Evolutionary conservation across 208 protist genomes (phyloP).

Genomic region (Leishmania guyanensis): DNA sequence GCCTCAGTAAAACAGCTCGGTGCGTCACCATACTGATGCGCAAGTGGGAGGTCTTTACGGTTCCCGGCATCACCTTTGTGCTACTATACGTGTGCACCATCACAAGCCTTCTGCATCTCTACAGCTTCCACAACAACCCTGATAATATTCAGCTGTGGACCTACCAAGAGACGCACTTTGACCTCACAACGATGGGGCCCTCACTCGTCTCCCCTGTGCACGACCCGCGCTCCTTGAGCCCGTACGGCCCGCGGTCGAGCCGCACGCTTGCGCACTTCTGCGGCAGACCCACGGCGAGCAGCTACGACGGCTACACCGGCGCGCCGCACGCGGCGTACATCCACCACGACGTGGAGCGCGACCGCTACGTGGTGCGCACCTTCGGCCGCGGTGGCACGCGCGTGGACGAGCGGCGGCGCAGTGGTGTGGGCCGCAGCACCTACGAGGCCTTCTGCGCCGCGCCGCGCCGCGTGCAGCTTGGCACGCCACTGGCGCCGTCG

Average conservation of each 20-base stretch:
- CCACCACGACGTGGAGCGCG: conserved; percentile 26
- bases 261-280: conserved; percentile 10
- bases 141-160: conserved; percentile 17
- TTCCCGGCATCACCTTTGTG: conserved; percentile 10
- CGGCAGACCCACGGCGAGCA: conserved; percentile 21
- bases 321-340: conserved; percentile 20
- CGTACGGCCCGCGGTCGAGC: neutral
- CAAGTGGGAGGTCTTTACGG: conserved; percentile 17
- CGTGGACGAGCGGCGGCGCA: conserved; percentile 15
- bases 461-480: neutral
- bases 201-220: conserved; percentile 10
- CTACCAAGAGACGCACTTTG: conserved; percentile 15
- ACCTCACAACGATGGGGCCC: conserved; percentile 7
- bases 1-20: neutral
- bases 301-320: conserved; percentile 26
- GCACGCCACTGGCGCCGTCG: conserved; percentile 19
- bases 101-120: neutral
- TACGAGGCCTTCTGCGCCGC: conserved; percentile 22
- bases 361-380: conserved; percentile 30
- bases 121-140: neutral
- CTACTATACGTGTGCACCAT: conserved; percentile 6
- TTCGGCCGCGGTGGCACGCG: conserved; percentile 26
- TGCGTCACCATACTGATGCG: neutral
- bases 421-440: conserved; percentile 15
- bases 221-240: conserved; percentile 22